Evolutionary conservation across 768 basidiomycete species (phyloP).

Genomic region (Psilocybe cubensis): DNA sequence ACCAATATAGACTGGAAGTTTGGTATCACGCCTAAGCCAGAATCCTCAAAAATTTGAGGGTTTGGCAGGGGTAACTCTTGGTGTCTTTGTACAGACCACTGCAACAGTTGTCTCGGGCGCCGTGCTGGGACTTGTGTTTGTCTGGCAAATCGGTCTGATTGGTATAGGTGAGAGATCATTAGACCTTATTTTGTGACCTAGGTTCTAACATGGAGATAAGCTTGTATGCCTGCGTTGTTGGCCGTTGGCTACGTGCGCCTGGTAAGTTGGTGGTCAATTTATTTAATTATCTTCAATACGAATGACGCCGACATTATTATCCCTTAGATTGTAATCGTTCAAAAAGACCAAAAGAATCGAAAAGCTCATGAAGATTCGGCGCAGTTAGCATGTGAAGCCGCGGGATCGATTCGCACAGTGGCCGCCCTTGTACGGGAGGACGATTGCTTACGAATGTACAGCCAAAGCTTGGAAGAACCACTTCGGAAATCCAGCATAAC

Average conservation of each 20-base stretch:
- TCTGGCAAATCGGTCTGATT: constrained; percentile 79
- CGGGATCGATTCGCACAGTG: constrained; percentile 86
- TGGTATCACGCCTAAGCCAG: constrained; percentile 79
- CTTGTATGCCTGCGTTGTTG: constrained; percentile 61
- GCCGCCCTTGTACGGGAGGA: constrained; percentile 84
- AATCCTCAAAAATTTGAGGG: constrained; percentile 88
- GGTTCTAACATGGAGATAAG: too few relatives aligned
- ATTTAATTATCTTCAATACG: constrained; percentile 36
- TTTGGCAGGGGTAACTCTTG: constrained; percentile 83
- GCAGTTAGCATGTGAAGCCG: constrained; percentile 89
- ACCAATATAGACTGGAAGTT: constrained; percentile 66
- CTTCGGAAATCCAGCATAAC: constrained; percentile 62
- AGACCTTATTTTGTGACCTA: too few relatives aligned
- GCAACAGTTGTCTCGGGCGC: constrained; percentile 70
- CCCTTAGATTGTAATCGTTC: constrained; percentile 67
- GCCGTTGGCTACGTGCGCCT: constrained; percentile 70
- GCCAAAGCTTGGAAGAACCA: constrained; percentile 71
- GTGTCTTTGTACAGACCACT: constrained; percentile 76
- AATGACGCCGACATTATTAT: neutral
- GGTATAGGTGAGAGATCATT: too few relatives aligned
- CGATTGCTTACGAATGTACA: constrained; percentile 69
- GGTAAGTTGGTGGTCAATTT: too few relatives aligned
- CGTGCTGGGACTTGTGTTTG: constrained; percentile 74
- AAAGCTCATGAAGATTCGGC: constrained; percentile 76
- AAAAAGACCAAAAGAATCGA: constrained; percentile 85